These are phyloP conservation scores for Myrmaecium sp. DNA, from an alignment of 2,329 filamentous ascomycete genomes.

Conservation along the genomic window DNA sequence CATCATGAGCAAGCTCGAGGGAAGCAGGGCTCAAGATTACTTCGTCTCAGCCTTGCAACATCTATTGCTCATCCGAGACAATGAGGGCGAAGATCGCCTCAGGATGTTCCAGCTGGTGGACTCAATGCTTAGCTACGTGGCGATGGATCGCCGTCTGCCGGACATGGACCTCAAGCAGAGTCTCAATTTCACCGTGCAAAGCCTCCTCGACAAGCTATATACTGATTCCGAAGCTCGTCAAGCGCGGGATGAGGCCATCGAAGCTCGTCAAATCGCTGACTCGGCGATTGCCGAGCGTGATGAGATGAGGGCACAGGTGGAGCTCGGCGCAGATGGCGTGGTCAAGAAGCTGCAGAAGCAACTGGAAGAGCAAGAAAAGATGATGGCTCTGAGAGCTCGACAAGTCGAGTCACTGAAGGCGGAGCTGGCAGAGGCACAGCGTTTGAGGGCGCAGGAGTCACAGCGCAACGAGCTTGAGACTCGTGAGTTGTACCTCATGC, in stretches of 20 bases:
- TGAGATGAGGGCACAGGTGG: constrained; percentile 77
- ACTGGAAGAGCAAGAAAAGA: constrained; percentile 76
- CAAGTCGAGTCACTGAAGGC: constrained; percentile 80
- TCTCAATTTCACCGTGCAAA: constrained; percentile 94
- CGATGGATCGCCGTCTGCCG: constrained; percentile 88
- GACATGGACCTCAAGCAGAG: constrained; percentile 98
- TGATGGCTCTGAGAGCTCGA: constrained; percentile 76
- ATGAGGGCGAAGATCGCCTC: constrained; percentile 77
- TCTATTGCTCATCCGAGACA: constrained; percentile 78
- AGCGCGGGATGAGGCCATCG: constrained; percentile 77
- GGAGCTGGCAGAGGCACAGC: constrained; percentile 74
- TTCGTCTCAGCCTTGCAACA: constrained; percentile 93
- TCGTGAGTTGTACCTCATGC: constrained; percentile 92
- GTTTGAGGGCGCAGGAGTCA: constrained; percentile 72
- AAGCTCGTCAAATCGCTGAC: constrained; percentile 83
- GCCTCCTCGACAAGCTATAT: constrained; percentile 82
- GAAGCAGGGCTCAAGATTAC: constrained; percentile 80
- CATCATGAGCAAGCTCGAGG: constrained; percentile 69
- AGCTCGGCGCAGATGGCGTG: constrained; percentile 81
- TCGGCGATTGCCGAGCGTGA: constrained; percentile 92
- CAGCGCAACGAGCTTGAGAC: constrained; percentile 94
- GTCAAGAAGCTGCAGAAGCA: constrained; percentile 87
- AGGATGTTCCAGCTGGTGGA: constrained; percentile 97
- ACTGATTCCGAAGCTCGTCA: constrained; percentile 90
- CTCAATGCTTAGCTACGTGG: constrained; percentile 97